Base-by-base conservation (phyloP, 2,329 filamentous ascomycete species). In the Beauveria sp. region DNA sequence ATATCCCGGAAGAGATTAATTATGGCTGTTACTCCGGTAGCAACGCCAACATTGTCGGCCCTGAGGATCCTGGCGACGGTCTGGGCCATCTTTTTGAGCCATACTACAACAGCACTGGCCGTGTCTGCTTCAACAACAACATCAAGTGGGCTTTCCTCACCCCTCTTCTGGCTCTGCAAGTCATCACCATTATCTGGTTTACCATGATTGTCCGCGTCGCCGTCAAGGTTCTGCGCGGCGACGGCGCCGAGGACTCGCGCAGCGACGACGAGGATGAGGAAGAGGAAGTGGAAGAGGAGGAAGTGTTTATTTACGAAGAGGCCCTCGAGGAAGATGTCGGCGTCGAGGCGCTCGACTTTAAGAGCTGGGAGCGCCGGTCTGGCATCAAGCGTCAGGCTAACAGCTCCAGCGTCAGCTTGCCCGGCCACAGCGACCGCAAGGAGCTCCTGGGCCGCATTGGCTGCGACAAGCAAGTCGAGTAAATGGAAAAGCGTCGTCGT, bases 131-230 rank as follows among this genome's bases (percentile, higher is more conserved):
- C 80, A 90, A 90, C 67, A 74, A 85, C 24, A 81, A 80, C 12
- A 85, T 97, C 68, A 87, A 88, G 68, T 89, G 85, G 81, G 79
- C 81, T 14, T 98, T 98, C 77, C 78, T 98, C 18, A 79, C 81
- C 10, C 81, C 91, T 45, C 84, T 99, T 3, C 78, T 96, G 14
- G 82, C 87, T 43, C 80, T 99, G 24, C 92, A 98, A 74, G 78
- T 81, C 24, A 82, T 99, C 58, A 92, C 90, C 38, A 78, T 96
- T 42, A 81, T 90, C 64, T 98, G 95, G 95, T 96, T 98, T 70
- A 81, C 80, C 64, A 89, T 96, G 86, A 96, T 98, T 66, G 75
- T 93, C 45, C 85, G 86, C 62, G 90, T 99, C 2, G 92, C 92
- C 24, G 81, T 89, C 64, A 87, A 88, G 64, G 92, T 98, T 6